A percentile compares a stretch with the other conserved stretches of the same genome.
Conservation (phyloP, 2,329 filamentous ascomycete species). For the Colletotrichum limetticola region DNA sequence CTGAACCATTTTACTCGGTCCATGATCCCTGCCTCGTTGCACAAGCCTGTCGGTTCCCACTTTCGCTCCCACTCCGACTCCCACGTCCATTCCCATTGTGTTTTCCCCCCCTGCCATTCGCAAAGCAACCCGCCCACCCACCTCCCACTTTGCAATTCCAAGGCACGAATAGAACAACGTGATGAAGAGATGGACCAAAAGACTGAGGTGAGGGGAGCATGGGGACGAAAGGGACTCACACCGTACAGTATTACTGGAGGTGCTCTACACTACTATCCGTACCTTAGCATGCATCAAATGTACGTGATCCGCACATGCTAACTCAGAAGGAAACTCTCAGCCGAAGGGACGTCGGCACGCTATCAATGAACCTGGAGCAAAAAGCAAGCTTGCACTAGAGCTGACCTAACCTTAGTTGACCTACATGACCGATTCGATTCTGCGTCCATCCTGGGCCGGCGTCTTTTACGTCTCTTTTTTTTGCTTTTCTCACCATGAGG, state of each 20-base stretch:
- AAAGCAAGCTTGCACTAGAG: slow-evolving; percentile 17
- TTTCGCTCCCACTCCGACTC: slow-evolving; percentile 21
- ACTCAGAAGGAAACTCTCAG: not conserved
- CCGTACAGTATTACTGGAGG: too few relatives aligned
- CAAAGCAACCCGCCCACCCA: slow-evolving; percentile 6
- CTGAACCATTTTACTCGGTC: not conserved
- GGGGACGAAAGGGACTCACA: too few relatives aligned
- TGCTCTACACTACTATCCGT: not conserved
- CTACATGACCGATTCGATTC: slow-evolving; percentile 27
- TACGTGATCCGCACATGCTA: not conserved
- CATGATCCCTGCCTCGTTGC: slow-evolving; percentile 25
- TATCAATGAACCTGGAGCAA: not conserved
- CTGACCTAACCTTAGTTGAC: slow-evolving; percentile 23
- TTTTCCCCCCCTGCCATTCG: slow-evolving; percentile 8
- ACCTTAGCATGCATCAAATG: not conserved
- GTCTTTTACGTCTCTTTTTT: not conserved
- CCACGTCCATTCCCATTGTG: slow-evolving; percentile 13
- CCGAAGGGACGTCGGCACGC: not conserved
- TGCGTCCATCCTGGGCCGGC: slow-evolving; percentile 20
- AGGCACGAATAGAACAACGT: slow-evolving; percentile 18
- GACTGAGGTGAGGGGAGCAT: not conserved
- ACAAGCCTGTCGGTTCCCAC: slow-evolving; percentile 36
- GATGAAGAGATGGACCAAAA: slow-evolving; percentile 7
- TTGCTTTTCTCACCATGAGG: not conserved
- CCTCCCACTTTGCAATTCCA: slow-evolving; percentile 2